Evolutionary conservation across 2,329 filamentous ascomycete species (phyloP).

Genomic region (Ophiocordyceps sinensis): DNA sequence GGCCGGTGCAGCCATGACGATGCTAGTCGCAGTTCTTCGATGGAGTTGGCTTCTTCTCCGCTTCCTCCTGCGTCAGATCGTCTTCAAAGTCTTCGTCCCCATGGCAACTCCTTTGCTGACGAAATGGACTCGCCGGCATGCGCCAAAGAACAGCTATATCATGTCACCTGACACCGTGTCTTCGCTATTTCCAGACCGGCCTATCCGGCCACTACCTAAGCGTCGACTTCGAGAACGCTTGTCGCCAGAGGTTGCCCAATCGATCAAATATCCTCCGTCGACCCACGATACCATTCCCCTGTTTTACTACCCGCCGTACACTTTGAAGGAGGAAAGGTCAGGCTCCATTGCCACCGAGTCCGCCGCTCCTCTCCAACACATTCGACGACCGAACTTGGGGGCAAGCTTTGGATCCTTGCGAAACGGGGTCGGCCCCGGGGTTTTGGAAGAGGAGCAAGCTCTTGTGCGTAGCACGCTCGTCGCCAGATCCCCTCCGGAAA

Average conservation of each 20-base stretch:
- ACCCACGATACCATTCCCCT: slow-evolving; percentile 58
- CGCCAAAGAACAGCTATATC: slow-evolving; percentile 29
- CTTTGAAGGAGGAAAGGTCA: slow-evolving; percentile 30
- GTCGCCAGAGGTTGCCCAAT: slow-evolving; percentile 68
- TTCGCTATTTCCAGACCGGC: slow-evolving; percentile 71
- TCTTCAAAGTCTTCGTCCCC: slow-evolving; percentile 5
- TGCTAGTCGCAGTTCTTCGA: neutral
- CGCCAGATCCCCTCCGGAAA: slow-evolving; percentile 31
- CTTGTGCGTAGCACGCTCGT: slow-evolving; percentile 22
- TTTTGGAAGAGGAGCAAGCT: slow-evolving; percentile 47
- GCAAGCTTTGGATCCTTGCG: slow-evolving; percentile 12
- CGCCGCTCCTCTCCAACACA: slow-evolving; percentile 9
- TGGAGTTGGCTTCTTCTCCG: slow-evolving; percentile 1
- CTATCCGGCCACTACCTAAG: slow-evolving; percentile 85
- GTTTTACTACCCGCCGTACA: slow-evolving; percentile 48
- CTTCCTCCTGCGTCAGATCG: slow-evolving; percentile 3
- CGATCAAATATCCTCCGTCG: slow-evolving; percentile 68
- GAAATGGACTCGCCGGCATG: slow-evolving; percentile 5
- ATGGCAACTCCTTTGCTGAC: slow-evolving; percentile 15
- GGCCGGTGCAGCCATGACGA: neutral
- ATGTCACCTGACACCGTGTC: slow-evolving; percentile 67
- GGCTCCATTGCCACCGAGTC: slow-evolving; percentile 7
- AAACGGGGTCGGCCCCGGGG: slow-evolving; percentile 31
- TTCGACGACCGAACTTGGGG: slow-evolving; percentile 9
- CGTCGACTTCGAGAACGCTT: slow-evolving; percentile 77